Conservation (phyloP, 1,284 basidiomycete species). For the Rhodotorula sp. region DNA sequence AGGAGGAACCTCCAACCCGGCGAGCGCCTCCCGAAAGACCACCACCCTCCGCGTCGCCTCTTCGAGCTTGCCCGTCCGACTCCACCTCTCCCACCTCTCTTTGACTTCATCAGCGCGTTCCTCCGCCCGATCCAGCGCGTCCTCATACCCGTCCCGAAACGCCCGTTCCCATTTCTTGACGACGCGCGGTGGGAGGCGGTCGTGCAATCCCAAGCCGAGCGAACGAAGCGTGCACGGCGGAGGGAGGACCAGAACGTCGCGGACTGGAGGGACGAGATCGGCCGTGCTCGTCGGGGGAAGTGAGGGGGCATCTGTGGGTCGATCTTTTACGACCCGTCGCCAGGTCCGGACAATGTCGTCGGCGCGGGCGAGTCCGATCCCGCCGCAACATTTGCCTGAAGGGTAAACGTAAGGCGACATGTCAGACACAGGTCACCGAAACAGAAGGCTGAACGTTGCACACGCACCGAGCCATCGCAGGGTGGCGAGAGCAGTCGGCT, state of each 20-base stretch:
- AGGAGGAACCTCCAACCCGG: background rate
- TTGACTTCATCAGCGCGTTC: slow-evolving; percentile 13
- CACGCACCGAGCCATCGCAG: slow-evolving; percentile 31
- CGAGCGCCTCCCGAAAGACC: slow-evolving; percentile 23
- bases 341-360: slow-evolving; percentile 29
- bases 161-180: slow-evolving; percentile 11
- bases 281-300: background rate
- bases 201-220: slow-evolving; percentile 31
- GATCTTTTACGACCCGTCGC: slow-evolving; percentile 24
- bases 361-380: slow-evolving; percentile 16
- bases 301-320: slow-evolving; percentile 23
- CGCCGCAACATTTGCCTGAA: slow-evolving; percentile 13
- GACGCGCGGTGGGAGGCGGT: background rate
- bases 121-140: slow-evolving; percentile 9
- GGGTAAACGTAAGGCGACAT: too few relatives aligned
- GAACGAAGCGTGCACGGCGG: slow-evolving; percentile 12
- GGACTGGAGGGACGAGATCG: slow-evolving; percentile 14
- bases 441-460: background rate
- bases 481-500: slow-evolving; percentile 23
- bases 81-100: slow-evolving; percentile 33
- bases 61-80: slow-evolving; percentile 11
- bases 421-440: too few relatives aligned
- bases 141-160: slow-evolving; percentile 23
- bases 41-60: slow-evolving; percentile 23
- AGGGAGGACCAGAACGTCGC: slow-evolving; percentile 30